Evolutionary conservation across 208 protist genomes (phyloP), one percentile per base, ranked within the genome.

Genomic region (Blechomonas ayalai): DNA sequence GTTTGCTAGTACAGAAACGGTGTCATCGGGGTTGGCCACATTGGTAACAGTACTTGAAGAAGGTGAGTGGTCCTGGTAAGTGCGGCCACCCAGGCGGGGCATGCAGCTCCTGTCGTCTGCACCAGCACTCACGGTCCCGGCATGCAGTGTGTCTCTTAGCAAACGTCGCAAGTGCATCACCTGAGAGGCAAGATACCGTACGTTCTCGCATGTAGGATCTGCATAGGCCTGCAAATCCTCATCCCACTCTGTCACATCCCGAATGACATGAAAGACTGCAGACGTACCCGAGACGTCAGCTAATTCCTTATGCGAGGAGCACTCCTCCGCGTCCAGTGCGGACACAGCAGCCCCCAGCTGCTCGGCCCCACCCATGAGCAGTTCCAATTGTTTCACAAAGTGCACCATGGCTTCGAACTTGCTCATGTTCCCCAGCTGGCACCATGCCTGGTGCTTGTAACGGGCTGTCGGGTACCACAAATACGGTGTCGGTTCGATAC

Each of bases 371-470:
- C 58, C 58, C 2, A 58, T 19, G 33, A 16, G 23, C 40, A 54
- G 33, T 16, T 67, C 60, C 29, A 85, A 50, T 10, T 67, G 54
- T 22, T 59, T 60, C 38, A 92, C 83, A 65, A 84, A 92, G 51
- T 73, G 62, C n/a, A 92, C 83, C 83, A 92, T 92, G 15, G 78
- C 77, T 51, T 92, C 83, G 52, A 80, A 87, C 20, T 37, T 58
- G 13, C 62, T 68, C 65, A 86, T 85, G 61, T 41, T 42, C 9
- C 57, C 58, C 1, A 92, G 67, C 53, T 75, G 55, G 47, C 58
- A 65, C 79, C 83, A 92, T 50, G 83, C 83, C 18, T 67, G 35
- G 56, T 88, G 65, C 60, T 86, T 87, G 61, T 78, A 36, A 2
- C 78, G 63, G 55, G 82, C 78, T 19, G 23, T 70, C 31, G 66